phyloP scores from a whole-genome alignment of 345 rosid genomes.

The Mercurialis annua region DNA sequence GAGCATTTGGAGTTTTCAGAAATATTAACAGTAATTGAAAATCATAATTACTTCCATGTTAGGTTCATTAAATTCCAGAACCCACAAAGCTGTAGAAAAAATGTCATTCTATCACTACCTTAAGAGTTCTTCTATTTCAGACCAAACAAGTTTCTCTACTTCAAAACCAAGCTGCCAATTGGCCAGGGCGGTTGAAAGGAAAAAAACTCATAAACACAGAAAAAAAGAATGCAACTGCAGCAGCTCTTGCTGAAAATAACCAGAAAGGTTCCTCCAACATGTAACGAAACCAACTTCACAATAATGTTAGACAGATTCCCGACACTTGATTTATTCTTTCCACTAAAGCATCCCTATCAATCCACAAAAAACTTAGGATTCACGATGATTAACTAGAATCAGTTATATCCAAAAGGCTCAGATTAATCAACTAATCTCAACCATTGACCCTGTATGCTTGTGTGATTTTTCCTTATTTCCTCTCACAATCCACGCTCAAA shows the following conservation, averaged over 20 bases:
- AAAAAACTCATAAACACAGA: background rate
- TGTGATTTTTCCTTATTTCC: background rate
- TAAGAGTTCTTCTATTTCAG: background rate
- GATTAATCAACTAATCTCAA: background rate
- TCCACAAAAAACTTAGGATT: no score
- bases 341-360: background rate
- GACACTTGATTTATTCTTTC: background rate
- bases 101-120: background rate
- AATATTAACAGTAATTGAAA: no score
- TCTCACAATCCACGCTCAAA: background rate
- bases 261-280: background rate
- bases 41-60: background rate
- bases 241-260: background rate
- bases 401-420: background rate
- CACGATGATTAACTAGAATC: no score
- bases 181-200: no score
- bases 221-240: background rate
- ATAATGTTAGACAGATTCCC: background rate
- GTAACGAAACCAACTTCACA: background rate
- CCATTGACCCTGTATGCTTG: background rate
- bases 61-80: background rate
- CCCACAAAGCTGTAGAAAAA: background rate
- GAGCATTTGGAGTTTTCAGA: no score
- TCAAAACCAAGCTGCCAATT: background rate
- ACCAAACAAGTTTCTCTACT: slow-evolving; percentile 1